phyloP scores from a whole-genome alignment of 202 grass and related monocot species.

The Panicum hallii region DNA sequence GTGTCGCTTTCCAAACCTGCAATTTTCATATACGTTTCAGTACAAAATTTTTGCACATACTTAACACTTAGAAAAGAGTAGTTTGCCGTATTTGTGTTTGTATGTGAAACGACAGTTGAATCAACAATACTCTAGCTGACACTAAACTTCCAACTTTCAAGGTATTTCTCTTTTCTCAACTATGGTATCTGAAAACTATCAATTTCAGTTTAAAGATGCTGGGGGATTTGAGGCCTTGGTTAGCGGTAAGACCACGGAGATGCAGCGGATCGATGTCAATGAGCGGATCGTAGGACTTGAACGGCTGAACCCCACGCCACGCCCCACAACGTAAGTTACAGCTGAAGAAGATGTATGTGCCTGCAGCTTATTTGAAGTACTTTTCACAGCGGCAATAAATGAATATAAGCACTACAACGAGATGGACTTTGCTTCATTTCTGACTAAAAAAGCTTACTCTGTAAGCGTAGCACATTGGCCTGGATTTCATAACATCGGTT shows the following conservation, averaged over 20 bases:
- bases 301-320: slow-evolving; percentile 78
- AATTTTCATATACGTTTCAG: neutral
- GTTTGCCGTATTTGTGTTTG: neutral
- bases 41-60: neutral
- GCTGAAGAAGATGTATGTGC: neutral
- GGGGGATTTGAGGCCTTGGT: slow-evolving; percentile 85
- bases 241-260: slow-evolving; percentile 77
- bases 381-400: neutral
- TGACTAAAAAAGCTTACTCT: neutral
- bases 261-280: slow-evolving; percentile 94
- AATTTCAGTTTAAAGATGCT: slow-evolving; percentile 92
- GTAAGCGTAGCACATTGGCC: slow-evolving; percentile 15
- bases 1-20: neutral
- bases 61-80: neutral
- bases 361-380: neutral
- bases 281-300: slow-evolving; percentile 94
- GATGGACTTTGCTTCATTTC: slow-evolving; percentile 13
- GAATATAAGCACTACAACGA: neutral
- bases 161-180: neutral
- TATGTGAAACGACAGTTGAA: neutral
- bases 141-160: slow-evolving; percentile 9
- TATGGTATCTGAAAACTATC: slow-evolving; percentile 8
- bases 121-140: neutral
- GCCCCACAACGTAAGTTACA: slow-evolving; percentile 74
- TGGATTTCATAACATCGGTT: slow-evolving; percentile 4